Percentiles rank a stretch among this genome's conserved stretches.
phyloP scores from a whole-genome alignment of 306 rosid genomes.

The Pachyrhizus erosus region DNA sequence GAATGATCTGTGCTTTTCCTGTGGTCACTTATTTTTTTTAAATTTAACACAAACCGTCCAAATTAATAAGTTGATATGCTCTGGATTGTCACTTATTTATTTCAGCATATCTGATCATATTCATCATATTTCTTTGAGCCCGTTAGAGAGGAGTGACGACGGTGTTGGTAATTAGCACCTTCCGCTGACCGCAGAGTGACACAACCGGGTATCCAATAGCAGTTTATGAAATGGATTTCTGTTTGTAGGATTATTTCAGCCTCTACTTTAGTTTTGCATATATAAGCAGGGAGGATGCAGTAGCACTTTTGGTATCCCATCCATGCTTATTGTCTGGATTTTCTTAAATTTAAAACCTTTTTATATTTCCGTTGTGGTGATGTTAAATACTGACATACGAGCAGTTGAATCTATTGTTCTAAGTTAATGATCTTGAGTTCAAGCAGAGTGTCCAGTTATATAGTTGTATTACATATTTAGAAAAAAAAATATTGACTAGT shows the following conservation, averaged over 20 bases:
- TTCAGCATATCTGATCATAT: not conserved
- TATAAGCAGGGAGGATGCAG: not conserved
- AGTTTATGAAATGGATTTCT: not conserved
- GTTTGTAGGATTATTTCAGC: not conserved
- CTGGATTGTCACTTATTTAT: not conserved
- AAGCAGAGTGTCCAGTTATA: too few relatives aligned
- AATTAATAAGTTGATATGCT: not conserved
- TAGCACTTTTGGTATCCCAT: not conserved
- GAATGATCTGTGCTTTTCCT: slow-evolving; percentile 24
- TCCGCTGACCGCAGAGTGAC: not conserved
- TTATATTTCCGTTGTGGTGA: not conserved
- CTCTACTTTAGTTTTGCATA: not conserved
- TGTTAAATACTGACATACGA: not conserved
- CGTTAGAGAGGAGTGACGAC: not conserved
- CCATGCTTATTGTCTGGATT: not conserved
- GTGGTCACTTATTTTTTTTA: not conserved
- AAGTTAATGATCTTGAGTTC: too few relatives aligned
- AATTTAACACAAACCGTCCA: not conserved
- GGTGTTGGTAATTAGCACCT: not conserved
- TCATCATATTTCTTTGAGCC: not conserved
- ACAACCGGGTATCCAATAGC: not conserved
- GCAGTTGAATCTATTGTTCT: too few relatives aligned
- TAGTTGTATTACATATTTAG: too few relatives aligned
- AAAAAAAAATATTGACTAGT: too few relatives aligned
- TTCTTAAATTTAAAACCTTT: not conserved